Evolutionary conservation across 306 rosid genomes (phyloP), one percentile per base, ranked within the genome.

Genomic region (Quercus gilva): DNA sequence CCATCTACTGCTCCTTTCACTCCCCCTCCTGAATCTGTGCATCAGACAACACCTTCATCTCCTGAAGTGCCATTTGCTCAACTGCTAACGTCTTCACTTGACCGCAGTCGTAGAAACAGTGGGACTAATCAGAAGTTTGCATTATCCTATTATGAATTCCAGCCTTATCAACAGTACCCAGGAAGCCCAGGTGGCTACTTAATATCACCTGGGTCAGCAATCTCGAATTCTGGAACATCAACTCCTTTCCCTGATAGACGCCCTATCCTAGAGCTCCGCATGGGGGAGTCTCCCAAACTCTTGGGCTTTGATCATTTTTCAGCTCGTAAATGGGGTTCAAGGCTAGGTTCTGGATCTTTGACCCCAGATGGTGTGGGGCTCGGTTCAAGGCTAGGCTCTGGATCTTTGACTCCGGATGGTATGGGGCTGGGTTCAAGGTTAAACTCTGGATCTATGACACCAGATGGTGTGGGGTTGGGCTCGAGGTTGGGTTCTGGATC

Each of bases 21-120:
- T 77, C 99, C 99, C 31, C 99, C 99, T 55, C 92, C 97, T 1
- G 99, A 95, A 84, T 91, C 99, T 76, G 91, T 92, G 84, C 96
- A 91, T 73, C 74, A 87, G 89, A 95, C 99, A 57, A 93, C 99
- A 70, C 98, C 99, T 53, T 91, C 99, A 58, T 95, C 99, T 55
- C 98, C 99, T 69, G 99, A 95, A 84, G 99, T 95, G 80, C 99
- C 99, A 25, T 95, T 92, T 89, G 99, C 99, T 83, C 97, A 93
- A 77, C 91, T 94, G 86, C 74, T 94, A 82, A 88, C 95, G 18
- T 92, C 99, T 81, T 91, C 95, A 1, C 84, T 92, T 58, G 96
- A 87, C 82, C 87, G 91, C 55, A 88, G 86, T 76, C 91, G 89
- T 18, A 87, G 83, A 87, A 87, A 76, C 76, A 79, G 78, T 55